phyloP scores from a whole-genome alignment of 1,284 basidiomycete species.

The Vanrija pseudolonga region DNA sequence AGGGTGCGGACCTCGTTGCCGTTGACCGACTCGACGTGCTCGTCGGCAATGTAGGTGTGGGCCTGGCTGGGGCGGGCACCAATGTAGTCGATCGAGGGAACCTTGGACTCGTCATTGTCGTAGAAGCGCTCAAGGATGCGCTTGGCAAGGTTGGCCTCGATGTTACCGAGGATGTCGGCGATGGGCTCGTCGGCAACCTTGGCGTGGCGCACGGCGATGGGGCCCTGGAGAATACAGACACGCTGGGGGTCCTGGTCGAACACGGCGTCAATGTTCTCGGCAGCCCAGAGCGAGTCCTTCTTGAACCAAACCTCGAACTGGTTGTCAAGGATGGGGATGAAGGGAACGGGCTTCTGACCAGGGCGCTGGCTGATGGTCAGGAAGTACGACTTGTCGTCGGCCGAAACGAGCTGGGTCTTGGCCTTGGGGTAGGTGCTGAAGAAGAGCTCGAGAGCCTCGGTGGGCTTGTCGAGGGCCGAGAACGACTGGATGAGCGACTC shows the following conservation, averaged over 20 bases:
- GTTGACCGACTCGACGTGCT: slow-evolving; percentile 52
- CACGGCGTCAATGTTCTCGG: slow-evolving; percentile 97
- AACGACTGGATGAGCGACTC: slow-evolving; percentile 88
- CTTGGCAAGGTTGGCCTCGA: slow-evolving; percentile 72
- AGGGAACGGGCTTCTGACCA: slow-evolving; percentile 96
- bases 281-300: slow-evolving; percentile 98
- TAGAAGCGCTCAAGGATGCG: slow-evolving; percentile 81
- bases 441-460: slow-evolving; percentile 73
- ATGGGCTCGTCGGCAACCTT: slow-evolving; percentile 89
- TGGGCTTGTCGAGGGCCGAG: slow-evolving; percentile 75
- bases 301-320: slow-evolving; percentile 98
- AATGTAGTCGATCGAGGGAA: slow-evolving; percentile 86
- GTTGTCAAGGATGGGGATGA: slow-evolving; percentile 94
- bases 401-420: slow-evolving; percentile 79
- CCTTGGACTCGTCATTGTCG: slow-evolving; percentile 67
- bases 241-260: slow-evolving; percentile 98
- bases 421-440: slow-evolving; percentile 80
- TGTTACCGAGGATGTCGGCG: slow-evolving; percentile 82
- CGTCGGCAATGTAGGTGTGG: slow-evolving; percentile 53
- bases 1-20: slow-evolving; percentile 57
- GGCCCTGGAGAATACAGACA: slow-evolving; percentile 95
- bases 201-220: slow-evolving; percentile 86
- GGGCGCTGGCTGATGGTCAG: slow-evolving; percentile 89
- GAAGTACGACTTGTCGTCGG: slow-evolving; percentile 94
- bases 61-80: slow-evolving; percentile 55